These are phyloP conservation scores for Russula sp. DNA, from an alignment of 768 basidiomycete genomes.

Conservation along the genomic window DNA sequence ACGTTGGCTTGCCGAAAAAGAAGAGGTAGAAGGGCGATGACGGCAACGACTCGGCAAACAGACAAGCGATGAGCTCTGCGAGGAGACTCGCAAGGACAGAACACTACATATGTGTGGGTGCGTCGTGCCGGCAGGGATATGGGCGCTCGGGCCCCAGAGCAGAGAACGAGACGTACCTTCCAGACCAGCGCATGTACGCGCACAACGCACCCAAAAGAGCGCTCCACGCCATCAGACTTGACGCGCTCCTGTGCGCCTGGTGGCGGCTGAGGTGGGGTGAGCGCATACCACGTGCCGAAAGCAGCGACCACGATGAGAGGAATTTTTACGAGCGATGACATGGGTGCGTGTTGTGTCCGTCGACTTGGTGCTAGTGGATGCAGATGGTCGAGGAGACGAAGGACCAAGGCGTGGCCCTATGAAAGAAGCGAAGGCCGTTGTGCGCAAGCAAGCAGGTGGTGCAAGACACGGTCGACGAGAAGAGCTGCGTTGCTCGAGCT, in stretches of 20 bases:
- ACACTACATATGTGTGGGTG: not conserved
- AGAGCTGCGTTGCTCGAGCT: not conserved
- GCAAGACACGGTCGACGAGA: not conserved
- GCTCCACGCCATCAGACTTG: conserved; percentile 16
- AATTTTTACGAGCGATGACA: conserved; percentile 16
- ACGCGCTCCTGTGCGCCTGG: conserved; percentile 10
- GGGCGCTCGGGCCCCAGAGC: not conserved
- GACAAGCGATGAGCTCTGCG: conserved; percentile 4
- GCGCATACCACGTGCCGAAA: conserved; percentile 16
- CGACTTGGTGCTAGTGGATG: not conserved
- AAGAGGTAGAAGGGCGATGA: not conserved
- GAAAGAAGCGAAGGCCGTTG: not conserved
- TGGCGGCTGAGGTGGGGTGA: conserved; percentile 22
- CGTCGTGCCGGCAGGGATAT: not conserved
- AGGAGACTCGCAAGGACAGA: conserved; percentile 16
- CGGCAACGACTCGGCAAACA: not conserved
- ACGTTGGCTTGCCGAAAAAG: not conserved
- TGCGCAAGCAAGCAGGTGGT: not conserved
- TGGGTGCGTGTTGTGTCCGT: not conserved
- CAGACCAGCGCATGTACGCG: conserved; percentile 19
- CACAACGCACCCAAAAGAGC: conserved; percentile 20
- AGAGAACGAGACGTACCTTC: conserved; percentile 13
- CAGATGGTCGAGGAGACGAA: not conserved
- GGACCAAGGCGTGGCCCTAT: not conserved
- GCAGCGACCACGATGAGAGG: conserved; percentile 2